These are phyloP conservation scores for Umbelopsis sp. DNA, from an alignment of 371 early-diverging fungal genomes.

Conservation along the genomic window DNA sequence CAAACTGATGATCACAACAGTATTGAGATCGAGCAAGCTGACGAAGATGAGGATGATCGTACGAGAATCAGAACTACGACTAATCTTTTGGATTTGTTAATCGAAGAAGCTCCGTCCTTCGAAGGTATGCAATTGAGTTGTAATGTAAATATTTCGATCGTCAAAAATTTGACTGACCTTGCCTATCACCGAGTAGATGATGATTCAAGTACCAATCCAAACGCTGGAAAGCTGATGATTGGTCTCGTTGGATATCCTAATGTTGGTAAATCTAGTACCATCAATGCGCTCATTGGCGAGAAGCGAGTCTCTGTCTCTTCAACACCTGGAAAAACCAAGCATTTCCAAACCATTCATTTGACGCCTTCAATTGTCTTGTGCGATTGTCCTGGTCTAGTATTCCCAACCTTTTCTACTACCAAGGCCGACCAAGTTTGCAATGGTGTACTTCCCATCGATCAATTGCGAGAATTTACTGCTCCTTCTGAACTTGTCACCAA, in stretches of 20 bases:
- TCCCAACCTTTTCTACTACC: slow-evolving; percentile 98
- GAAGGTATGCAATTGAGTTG: slow-evolving; percentile 24
- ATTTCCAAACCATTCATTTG: slow-evolving; percentile 95
- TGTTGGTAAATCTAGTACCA: slow-evolving; percentile 99
- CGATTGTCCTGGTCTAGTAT: slow-evolving; percentile 99
- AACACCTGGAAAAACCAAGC: slow-evolving; percentile 99
- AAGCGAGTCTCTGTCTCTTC: slow-evolving; percentile 96
- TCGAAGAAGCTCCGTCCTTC: slow-evolving; percentile 41
- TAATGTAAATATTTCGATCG: background rate
- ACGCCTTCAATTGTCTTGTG: slow-evolving; percentile 86
- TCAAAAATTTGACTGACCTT: background rate
- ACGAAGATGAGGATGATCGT: slow-evolving; percentile 39
- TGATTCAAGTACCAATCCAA: slow-evolving; percentile 41
- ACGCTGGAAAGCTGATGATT: slow-evolving; percentile 71
- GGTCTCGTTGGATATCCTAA: slow-evolving; percentile 99
- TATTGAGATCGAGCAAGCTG: background rate
- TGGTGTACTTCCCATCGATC: slow-evolving; percentile 99
- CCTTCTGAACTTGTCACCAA: slow-evolving; percentile 84
- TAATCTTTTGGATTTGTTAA: slow-evolving; percentile 48
- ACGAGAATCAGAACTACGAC: slow-evolving; percentile 52
- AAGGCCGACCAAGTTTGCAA: slow-evolving; percentile 98
- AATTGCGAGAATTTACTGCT: slow-evolving; percentile 93
- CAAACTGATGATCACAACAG: slow-evolving; percentile 7
- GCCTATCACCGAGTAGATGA: slow-evolving; percentile 13
- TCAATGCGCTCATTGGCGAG: slow-evolving; percentile 96